phyloP scores from a whole-genome alignment of 352 stramenopile species.

The Phytophthora fragariaefolia region DNA sequence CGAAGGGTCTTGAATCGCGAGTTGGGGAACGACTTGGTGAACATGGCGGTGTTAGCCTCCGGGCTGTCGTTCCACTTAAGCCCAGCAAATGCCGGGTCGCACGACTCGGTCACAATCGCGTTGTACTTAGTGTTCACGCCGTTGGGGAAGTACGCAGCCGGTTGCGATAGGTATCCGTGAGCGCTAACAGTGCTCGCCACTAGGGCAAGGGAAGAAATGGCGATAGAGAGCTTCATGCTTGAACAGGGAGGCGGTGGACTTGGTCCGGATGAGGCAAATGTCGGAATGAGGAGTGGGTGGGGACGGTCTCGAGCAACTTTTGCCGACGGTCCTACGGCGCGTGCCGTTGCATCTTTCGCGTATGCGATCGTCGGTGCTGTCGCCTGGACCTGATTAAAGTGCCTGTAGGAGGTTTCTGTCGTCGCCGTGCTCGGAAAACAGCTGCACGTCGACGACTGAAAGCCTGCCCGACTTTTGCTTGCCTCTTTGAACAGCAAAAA shows the following conservation, averaged over 20 bases:
- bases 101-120: constrained; percentile 25
- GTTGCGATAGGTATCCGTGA: constrained; percentile 51
- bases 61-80: constrained; percentile 44
- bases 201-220: constrained; percentile 28
- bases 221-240: constrained; percentile 38
- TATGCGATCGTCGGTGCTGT: constrained; percentile 13
- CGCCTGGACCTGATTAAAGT: constrained; percentile 16
- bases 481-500: constrained; percentile 17
- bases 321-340: constrained; percentile 20
- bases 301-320: background rate
- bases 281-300: constrained; percentile 25
- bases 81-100: constrained; percentile 30
- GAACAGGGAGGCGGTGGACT: constrained; percentile 1
- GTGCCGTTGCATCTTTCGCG: constrained; percentile 3
- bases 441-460: constrained; percentile 31
- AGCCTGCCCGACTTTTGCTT: constrained; percentile 10
- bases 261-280: constrained; percentile 30
- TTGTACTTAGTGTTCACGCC: constrained; percentile 40
- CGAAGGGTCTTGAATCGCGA: constrained; percentile 42
- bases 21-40: constrained; percentile 37
- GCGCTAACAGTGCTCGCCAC: constrained; percentile 31
- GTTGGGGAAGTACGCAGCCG: constrained; percentile 37
- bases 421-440: constrained; percentile 18
- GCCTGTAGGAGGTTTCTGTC: constrained; percentile 17
- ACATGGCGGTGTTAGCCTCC: constrained; percentile 35